phyloP scores from a whole-genome alignment of 306 rosid genomes.

The Astragalus glycyphyllos region DNA sequence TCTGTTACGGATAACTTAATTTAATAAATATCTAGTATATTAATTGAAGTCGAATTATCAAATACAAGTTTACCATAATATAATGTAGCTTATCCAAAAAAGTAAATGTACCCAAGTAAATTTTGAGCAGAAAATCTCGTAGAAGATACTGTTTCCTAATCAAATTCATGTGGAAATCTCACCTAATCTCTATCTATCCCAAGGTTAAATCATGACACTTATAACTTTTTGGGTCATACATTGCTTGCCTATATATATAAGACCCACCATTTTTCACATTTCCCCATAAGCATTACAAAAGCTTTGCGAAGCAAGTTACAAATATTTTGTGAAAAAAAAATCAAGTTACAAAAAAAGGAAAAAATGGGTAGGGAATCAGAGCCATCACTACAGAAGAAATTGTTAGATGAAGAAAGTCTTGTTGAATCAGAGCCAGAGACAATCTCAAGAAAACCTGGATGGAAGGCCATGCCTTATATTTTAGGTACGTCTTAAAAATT shows the following conservation, averaged over 20 bases:
- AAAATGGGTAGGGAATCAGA: constrained; percentile 20
- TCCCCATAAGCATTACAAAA: constrained; percentile 6
- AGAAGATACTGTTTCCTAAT: too few species aligned
- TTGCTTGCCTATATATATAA: neutral
- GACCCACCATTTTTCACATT: neutral
- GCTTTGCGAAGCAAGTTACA: neutral
- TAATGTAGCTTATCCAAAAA: too few species aligned
- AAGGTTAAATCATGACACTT: too few species aligned
- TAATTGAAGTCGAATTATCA: too few species aligned
- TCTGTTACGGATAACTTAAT: too few species aligned
- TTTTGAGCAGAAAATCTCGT: too few species aligned
- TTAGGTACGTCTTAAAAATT: constrained; percentile 25
- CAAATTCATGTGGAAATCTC: too few species aligned
- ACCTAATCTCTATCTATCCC: too few species aligned
- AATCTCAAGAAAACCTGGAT: constrained; percentile 36
- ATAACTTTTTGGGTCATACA: neutral
- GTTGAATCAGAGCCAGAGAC: neutral
- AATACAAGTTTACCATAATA: too few species aligned
- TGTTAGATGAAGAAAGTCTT: constrained; percentile 42
- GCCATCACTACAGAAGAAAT: constrained; percentile 15
- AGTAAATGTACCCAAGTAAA: too few species aligned
- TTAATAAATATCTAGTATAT: too few species aligned
- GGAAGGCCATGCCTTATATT: constrained; percentile 57
- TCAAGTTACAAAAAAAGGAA: neutral
- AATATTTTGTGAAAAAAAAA: too few species aligned